Conservation (phyloP, 768 basidiomycete species). For the Russula compacta region DNA sequence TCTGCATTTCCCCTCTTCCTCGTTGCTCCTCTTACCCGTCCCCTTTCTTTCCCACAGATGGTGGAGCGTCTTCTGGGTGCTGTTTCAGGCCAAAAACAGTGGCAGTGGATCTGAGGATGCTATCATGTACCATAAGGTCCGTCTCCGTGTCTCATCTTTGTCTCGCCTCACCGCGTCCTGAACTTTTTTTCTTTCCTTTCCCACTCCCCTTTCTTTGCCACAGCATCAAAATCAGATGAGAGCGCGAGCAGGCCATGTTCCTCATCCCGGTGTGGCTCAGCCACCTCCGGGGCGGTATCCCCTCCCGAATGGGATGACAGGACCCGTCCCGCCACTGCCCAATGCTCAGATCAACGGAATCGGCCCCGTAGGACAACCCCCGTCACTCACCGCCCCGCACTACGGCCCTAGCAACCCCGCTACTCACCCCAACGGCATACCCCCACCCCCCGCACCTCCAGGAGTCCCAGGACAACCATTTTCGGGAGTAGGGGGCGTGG, state of each 20-base stretch:
- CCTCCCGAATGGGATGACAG: constrained; percentile 20
- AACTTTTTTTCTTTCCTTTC: background rate
- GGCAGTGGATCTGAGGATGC: constrained; percentile 61
- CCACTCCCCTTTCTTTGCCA: too few relatives aligned
- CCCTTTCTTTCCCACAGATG: constrained; percentile 39
- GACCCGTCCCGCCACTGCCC: constrained; percentile 15
- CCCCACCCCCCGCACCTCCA: background rate
- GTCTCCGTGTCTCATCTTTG: constrained; percentile 19
- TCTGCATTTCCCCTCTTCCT: background rate
- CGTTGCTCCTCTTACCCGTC: constrained; percentile 8
- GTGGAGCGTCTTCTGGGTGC: constrained; percentile 87
- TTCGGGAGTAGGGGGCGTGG: constrained; percentile 14
- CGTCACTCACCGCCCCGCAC: constrained; percentile 13
- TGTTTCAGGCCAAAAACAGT: constrained; percentile 73
- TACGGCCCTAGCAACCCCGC: constrained; percentile 15
- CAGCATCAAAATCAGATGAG: constrained; percentile 32
- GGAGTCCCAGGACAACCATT: constrained; percentile 13
- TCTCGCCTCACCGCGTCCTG: background rate
- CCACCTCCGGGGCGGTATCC: constrained; percentile 20
- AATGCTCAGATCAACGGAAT: constrained; percentile 26
- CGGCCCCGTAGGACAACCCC: constrained; percentile 22
- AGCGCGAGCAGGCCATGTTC: background rate
- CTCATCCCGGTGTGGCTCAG: constrained; percentile 10
- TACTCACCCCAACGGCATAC: constrained; percentile 26
- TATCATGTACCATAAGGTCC: constrained; percentile 58